Evolutionary conservation across 2,329 filamentous ascomycete species (phyloP), one percentile per base, ranked within the genome.

Genomic region (Phaeoacremonium minimum): DNA sequence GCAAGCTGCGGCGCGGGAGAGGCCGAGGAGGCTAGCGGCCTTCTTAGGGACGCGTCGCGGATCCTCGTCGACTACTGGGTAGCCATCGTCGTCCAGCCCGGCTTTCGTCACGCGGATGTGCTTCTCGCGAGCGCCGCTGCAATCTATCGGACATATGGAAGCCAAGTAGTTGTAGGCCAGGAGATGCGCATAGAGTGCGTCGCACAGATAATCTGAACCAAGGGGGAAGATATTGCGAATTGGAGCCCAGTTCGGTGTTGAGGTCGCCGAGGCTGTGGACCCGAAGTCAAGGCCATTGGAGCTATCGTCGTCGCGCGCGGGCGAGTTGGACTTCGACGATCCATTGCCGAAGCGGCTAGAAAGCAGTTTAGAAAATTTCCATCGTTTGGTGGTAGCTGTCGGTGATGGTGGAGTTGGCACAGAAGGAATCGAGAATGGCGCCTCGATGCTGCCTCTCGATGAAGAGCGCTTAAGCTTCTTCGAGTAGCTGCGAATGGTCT

Each of bases 101-200:
- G n/a, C n/a, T n/a, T n/a, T n/a, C 28, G 19, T 13, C 22, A 36
- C 33, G 18, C 32, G 26, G 35, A 46, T 17, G 16, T 15, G 17
- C 9, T 20, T 15, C 15, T 9, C n/a, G 14, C 8, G 9, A n/a
- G 22, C 22, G 7, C 18, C 15, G 28, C 15, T 26, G 4, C 41
- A 18, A 8, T 32, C 22, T 14, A 17, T 14, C 17, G 36, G 29
- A 33, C 57, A 64, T 8, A 69, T 46, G 5, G 56, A 52, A 30
- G 53, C 55, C 35, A 80, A 59, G 56, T 80, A 80, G 53, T 78
- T 80, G 53, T 75, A 78, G 0, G 72, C 75, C 4, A 80, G 55
- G 7, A 80, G 60, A 46, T 80, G 75, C 0, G 75, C 75, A 47
- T 79, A 80, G 6, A 80, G 54, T 0, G 75, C 72, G 35, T 80